Percentiles rank a stretch among this genome's conserved stretches.
Evolutionary conservation across 2,329 filamentous ascomycete genomes (phyloP).

Genomic region (Polytolypa hystricis): DNA sequence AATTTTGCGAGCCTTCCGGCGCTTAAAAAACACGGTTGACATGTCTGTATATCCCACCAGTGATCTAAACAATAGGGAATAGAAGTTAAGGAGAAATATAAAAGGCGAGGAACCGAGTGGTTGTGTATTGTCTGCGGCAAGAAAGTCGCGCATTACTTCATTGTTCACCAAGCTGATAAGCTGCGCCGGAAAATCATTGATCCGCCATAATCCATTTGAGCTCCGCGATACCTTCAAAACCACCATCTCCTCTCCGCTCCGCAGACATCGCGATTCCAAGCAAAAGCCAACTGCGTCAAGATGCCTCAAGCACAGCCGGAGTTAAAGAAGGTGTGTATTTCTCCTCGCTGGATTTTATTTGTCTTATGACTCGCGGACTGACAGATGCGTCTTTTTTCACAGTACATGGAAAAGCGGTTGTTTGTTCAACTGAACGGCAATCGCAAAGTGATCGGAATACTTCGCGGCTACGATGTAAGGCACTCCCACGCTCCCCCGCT

Average conservation of each 20-base stretch:
- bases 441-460: constrained; percentile 87
- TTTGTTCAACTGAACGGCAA: constrained; percentile 97
- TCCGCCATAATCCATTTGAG: constrained; percentile 15
- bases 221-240: constrained; percentile 17
- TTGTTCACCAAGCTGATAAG: not conserved
- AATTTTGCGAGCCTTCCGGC: constrained; percentile 66
- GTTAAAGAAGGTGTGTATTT: constrained; percentile 73
- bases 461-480: constrained; percentile 90
- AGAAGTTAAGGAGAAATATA: too few species aligned
- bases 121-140: too few species aligned
- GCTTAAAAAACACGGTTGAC: constrained; percentile 48
- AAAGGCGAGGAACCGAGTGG: too few species aligned
- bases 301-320: constrained; percentile 99
- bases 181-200: constrained; percentile 23
- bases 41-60: too few species aligned
- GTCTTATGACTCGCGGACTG: constrained; percentile 6
- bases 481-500: not conserved
- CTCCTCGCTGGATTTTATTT: not conserved
- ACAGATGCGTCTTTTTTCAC: constrained; percentile 8
- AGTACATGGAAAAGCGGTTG: constrained; percentile 99
- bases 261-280: constrained; percentile 8
- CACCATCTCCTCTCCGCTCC: too few species aligned
- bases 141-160: too few species aligned
- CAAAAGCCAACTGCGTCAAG: constrained; percentile 30
- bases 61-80: too few species aligned